Percentiles rank a stretch among this genome's conserved stretches.
These are phyloP conservation scores for Cyclostephanos tholiformis DNA, from an alignment of 108 stramenopile genomes.

Conservation along the genomic window DNA sequence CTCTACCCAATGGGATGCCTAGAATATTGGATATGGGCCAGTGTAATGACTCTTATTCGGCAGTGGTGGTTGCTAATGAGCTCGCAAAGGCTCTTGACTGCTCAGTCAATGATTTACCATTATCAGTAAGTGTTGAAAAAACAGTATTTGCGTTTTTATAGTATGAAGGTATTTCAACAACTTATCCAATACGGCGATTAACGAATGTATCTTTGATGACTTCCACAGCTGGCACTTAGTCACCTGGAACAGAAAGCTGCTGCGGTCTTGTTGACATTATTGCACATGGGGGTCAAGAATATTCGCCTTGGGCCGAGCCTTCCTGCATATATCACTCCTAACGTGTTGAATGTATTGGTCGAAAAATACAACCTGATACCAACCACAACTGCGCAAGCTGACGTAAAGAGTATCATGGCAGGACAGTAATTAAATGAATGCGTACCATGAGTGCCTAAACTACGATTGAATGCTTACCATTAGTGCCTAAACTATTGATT, in stretches of 20 bases:
- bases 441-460: not conserved
- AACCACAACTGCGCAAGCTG: slow-evolving; percentile 58
- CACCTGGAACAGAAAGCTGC: slow-evolving; percentile 90
- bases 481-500: too few species aligned
- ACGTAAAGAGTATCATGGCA: slow-evolving; percentile 64
- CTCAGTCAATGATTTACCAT: slow-evolving; percentile 78
- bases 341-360: slow-evolving; percentile 62
- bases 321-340: slow-evolving; percentile 75
- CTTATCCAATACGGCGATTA: not conserved
- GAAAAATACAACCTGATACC: slow-evolving; percentile 75
- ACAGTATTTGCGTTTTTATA: too few species aligned
- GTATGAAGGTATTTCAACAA: too few species aligned
- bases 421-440: slow-evolving; percentile 46
- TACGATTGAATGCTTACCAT: too few species aligned
- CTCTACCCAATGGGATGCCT: slow-evolving; percentile 72
- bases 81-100: slow-evolving; percentile 78
- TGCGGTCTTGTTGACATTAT: slow-evolving; percentile 79
- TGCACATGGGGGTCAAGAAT: slow-evolving; percentile 79
- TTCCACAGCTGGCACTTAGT: slow-evolving; percentile 32
- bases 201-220: not conserved
- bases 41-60: slow-evolving; percentile 84
- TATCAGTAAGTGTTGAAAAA: slow-evolving; percentile 26
- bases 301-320: slow-evolving; percentile 79
- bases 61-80: slow-evolving; percentile 80
- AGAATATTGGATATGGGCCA: slow-evolving; percentile 88